These are phyloP conservation scores for Sclerotinia nivalis DNA, from an alignment of 2,329 filamentous ascomycete genomes.

Conservation along the genomic window DNA sequence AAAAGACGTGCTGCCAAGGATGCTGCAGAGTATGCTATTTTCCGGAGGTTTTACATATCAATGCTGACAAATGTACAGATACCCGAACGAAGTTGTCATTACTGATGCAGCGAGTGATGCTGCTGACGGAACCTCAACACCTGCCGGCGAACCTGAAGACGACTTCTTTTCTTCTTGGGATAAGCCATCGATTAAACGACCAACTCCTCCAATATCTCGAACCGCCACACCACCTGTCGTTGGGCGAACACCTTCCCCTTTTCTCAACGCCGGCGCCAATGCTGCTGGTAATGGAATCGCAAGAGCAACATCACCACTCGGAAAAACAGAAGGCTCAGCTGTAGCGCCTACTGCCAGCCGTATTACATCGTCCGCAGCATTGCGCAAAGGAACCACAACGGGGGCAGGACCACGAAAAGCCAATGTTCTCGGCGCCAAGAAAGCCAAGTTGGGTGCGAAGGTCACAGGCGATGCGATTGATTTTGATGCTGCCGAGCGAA, in stretches of 20 bases:
- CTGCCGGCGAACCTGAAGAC: slow-evolving; percentile 78
- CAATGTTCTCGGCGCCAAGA: slow-evolving; percentile 84
- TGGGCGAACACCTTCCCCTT: slow-evolving; percentile 83
- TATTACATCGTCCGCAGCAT: slow-evolving; percentile 75
- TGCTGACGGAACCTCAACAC: slow-evolving; percentile 68
- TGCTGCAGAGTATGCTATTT: slow-evolving; percentile 69
- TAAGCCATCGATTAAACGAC: slow-evolving; percentile 94
- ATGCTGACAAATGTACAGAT: slow-evolving; percentile 53
- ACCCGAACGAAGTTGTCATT: slow-evolving; percentile 81
- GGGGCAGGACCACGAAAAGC: slow-evolving; percentile 71
- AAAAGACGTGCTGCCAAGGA: slow-evolving; percentile 82
- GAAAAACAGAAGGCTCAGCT: slow-evolving; percentile 57
- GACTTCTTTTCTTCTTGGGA: slow-evolving; percentile 99
- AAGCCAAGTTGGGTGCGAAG: slow-evolving; percentile 86
- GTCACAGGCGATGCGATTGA: slow-evolving; percentile 78
- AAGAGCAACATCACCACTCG: slow-evolving; percentile 83
- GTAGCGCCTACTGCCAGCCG: slow-evolving; percentile 63
- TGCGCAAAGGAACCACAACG: slow-evolving; percentile 69
- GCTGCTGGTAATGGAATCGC: slow-evolving; percentile 69
- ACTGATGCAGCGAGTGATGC: slow-evolving; percentile 66
- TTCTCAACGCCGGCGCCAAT: slow-evolving; percentile 69
- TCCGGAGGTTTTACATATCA: not conserved
- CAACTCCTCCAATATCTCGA: slow-evolving; percentile 88
- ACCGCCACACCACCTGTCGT: slow-evolving; percentile 81
- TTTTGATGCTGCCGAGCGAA: slow-evolving; percentile 96